Evolutionary conservation across 352 stramenopile genomes (phyloP), one percentile per base, ranked within the genome.

Genomic region (Phytopythium chamaehyphon): DNA sequence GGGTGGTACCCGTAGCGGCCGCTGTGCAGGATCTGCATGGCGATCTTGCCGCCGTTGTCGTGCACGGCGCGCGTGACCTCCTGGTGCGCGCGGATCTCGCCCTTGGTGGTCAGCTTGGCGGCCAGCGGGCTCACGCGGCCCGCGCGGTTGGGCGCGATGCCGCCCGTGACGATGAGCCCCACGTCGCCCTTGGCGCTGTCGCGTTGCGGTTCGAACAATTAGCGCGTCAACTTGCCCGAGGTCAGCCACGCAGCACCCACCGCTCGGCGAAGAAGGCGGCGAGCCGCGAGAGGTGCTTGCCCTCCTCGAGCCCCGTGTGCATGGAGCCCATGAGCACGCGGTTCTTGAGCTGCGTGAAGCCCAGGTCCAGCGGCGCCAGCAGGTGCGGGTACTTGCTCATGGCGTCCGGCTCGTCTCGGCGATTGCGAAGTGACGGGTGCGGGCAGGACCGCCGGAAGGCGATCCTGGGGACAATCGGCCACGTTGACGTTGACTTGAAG

Each of bases 1-100:
- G 95, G 95, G 73, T 98, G 93, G 64, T 98, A 98, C 7, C 90
- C 95, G 66, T 99, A 99, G n/a, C 96, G 86, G 26, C 96, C 91
- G 24, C 86, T 83, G 69, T 97, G 91, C 36, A 97, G 66, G 54
- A 98, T 97, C 68, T 97, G 88, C 83, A 96, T 95, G 42, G 83
- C 83, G 54, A 96, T 93, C 61, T 91, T 90, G 36, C 80, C 76
- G 55, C 70, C 81, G 45, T 86, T 71, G 28, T 76, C 76, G 66
- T 98, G 96, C 21, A 99, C 95, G 12, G 93, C 90, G 10, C 86
- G 57, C 0, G 96, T 99, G 39, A 99, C 94, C 49, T 96, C 73
- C 59, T 89, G 80, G 72, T 99, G 96, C 14, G 71, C 69, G 12
- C 88, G 70, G 40, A 95, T 87, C 70, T 99, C 95, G 10, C 69